phyloP scores from a whole-genome alignment of 345 rosid genomes.

The Nasturtium officinale region DNA sequence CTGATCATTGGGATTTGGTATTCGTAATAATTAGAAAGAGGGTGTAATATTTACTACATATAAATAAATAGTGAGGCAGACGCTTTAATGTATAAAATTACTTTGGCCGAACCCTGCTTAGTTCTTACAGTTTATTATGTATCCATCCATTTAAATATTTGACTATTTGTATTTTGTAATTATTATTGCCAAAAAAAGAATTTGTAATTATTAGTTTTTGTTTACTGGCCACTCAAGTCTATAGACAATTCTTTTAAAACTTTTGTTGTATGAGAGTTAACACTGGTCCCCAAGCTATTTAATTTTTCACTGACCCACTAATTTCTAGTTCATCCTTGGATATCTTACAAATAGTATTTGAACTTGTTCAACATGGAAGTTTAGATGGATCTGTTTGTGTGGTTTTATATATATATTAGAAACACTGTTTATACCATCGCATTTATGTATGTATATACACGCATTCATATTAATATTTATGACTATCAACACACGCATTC shows the following conservation, averaged over 20 bases:
- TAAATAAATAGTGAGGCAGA: conserved; percentile 36
- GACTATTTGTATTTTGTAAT: conserved; percentile 21
- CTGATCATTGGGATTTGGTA: conserved; percentile 38
- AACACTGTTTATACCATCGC: conserved; percentile 1
- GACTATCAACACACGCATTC: conserved; percentile 31
- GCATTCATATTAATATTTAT: conserved; percentile 3
- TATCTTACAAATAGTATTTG: background rate
- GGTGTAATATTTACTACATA: conserved; percentile 19
- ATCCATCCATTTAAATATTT: background rate
- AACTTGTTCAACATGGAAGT: background rate
- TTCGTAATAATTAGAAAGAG: conserved; percentile 38
- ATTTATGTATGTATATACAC: background rate
- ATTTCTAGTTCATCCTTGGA: background rate
- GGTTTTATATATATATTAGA: background rate
- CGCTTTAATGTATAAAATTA: conserved; percentile 23
- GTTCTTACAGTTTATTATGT: conserved; percentile 17
- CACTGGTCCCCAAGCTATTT: conserved; percentile 19
- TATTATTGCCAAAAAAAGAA: background rate
- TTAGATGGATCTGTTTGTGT: background rate
- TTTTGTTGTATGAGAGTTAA: background rate
- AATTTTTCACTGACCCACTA: conserved; percentile 14
- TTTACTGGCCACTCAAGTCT: conserved; percentile 14
- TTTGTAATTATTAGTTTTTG: conserved; percentile 19
- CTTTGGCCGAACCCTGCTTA: conserved; percentile 36
- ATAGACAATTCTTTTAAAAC: conserved; percentile 1